A percentile compares a stretch with the other conserved stretches of the same genome.
phyloP scores from a whole-genome alignment of 495 filamentous ascomycete species.

The Friedmanniomyces simplex region DNA sequence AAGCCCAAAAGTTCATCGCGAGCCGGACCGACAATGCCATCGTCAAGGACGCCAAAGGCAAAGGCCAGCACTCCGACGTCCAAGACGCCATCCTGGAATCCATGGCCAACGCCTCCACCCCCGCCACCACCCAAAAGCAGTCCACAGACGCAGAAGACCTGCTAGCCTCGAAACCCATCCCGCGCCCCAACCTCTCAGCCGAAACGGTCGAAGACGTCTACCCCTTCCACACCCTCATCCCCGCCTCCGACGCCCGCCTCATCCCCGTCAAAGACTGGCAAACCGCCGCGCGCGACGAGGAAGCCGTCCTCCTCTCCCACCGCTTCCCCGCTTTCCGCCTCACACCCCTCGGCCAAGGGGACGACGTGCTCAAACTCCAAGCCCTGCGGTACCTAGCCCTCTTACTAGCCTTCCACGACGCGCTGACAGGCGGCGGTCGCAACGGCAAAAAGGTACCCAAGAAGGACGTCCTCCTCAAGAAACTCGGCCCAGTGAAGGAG shows the following conservation, averaged over 20 bases:
- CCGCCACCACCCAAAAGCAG: constrained; percentile 48
- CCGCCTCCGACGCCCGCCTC: constrained; percentile 5
- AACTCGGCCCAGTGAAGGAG: constrained; percentile 25
- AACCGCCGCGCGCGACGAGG: constrained; percentile 48
- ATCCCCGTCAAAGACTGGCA: constrained; percentile 68
- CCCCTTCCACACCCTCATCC: constrained; percentile 55
- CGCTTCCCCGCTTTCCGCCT: constrained; percentile 59
- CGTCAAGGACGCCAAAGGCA: constrained; percentile 7
- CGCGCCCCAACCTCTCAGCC: constrained; percentile 62
- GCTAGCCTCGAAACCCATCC: constrained; percentile 66
- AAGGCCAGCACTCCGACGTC: constrained; percentile 5
- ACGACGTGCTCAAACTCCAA: constrained; percentile 50
- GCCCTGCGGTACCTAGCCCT: constrained; percentile 56
- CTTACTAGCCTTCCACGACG: constrained; percentile 52
- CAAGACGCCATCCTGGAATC: constrained; percentile 25
- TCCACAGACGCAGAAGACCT: constrained; percentile 52
- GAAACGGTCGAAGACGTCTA: constrained; percentile 74
- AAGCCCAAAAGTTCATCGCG: constrained; percentile 74
- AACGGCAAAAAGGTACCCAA: constrained; percentile 33
- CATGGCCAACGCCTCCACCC: constrained; percentile 34
- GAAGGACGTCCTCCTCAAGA: constrained; percentile 39
- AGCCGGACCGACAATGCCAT: constrained; percentile 74
- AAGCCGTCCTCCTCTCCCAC: constrained; percentile 41
- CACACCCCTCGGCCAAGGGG: constrained; percentile 42
- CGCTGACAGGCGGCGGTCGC: constrained; percentile 28